Conservation (phyloP, 305 asterid species). For the Fraxinus paxiana region DNA sequence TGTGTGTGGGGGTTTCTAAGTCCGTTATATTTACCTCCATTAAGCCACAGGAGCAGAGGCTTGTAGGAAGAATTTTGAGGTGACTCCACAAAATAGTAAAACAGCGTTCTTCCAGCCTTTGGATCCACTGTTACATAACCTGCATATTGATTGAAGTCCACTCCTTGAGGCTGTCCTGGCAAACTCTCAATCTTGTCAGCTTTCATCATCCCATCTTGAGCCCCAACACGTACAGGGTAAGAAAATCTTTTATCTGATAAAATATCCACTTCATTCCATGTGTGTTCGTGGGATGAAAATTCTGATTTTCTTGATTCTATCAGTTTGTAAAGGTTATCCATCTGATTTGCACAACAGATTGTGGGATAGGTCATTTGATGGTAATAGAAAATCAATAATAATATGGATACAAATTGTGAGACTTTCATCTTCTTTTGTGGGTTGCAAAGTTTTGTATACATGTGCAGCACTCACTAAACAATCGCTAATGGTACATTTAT, state of each 20-base stretch:
- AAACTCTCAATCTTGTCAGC: slow-evolving; percentile 36
- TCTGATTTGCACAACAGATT: slow-evolving; percentile 21
- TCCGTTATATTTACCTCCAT: slow-evolving; percentile 40
- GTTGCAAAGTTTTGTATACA: not conserved
- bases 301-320: slow-evolving; percentile 11
- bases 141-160: slow-evolving; percentile 51
- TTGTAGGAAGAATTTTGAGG: slow-evolving; percentile 30
- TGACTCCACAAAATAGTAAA: slow-evolving; percentile 51
- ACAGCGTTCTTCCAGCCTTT: slow-evolving; percentile 42
- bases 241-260: slow-evolving; percentile 2
- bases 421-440: not conserved
- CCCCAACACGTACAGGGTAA: slow-evolving; percentile 12
- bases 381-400: not conserved
- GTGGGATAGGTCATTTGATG: not conserved
- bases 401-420: not conserved
- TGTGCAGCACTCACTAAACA: not conserved
- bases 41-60: slow-evolving; percentile 59
- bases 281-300: not conserved
- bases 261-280: slow-evolving; percentile 1
- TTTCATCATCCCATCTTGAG: slow-evolving; percentile 42
- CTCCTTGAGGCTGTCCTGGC: slow-evolving; percentile 55
- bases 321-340: slow-evolving; percentile 10
- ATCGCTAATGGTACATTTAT: not conserved
- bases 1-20: not conserved
- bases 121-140: slow-evolving; percentile 55